phyloP scores from a whole-genome alignment of 1,139 yeast genomes.

The Maudiozyma humilis region DNA sequence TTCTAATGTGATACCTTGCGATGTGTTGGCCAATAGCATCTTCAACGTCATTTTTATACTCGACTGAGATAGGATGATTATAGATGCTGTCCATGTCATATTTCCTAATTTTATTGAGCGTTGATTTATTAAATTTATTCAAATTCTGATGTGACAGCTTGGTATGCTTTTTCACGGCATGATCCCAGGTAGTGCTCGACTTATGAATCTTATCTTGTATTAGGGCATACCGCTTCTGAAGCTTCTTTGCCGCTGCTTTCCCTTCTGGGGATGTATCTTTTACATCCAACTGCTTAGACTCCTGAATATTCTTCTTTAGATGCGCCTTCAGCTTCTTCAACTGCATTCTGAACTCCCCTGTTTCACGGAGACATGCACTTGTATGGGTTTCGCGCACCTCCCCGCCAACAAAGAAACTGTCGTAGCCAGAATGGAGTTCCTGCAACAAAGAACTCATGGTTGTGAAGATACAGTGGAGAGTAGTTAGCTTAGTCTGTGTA shows the following conservation, averaged over 20 bases:
- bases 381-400: conserved; percentile 12
- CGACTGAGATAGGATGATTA: conserved; percentile 31
- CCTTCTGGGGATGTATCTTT: neutral
- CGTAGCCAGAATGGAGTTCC: conserved; percentile 16
- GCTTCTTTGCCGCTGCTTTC: conserved; percentile 7
- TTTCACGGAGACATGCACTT: conserved; percentile 22
- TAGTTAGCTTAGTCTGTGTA: too few relatives aligned
- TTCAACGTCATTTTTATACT: conserved; percentile 17
- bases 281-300: conserved; percentile 10
- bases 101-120: conserved; percentile 32
- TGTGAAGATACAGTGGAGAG: neutral
- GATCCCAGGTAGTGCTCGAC: conserved; percentile 29
- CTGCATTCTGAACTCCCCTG: conserved; percentile 27
- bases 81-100: conserved; percentile 35
- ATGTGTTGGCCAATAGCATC: conserved; percentile 27
- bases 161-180: conserved; percentile 22
- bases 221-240: conserved; percentile 19
- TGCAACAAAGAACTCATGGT: conserved; percentile 12
- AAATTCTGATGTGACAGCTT: conserved; percentile 27
- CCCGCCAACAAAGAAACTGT: conserved; percentile 15
- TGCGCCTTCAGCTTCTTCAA: conserved; percentile 29
- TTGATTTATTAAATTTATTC: conserved; percentile 30
- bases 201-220: conserved; percentile 25
- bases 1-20: conserved; percentile 24
- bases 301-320: conserved; percentile 26